Conservation (phyloP, 345 rosid genomes). For the Pistacia vera region DNA sequence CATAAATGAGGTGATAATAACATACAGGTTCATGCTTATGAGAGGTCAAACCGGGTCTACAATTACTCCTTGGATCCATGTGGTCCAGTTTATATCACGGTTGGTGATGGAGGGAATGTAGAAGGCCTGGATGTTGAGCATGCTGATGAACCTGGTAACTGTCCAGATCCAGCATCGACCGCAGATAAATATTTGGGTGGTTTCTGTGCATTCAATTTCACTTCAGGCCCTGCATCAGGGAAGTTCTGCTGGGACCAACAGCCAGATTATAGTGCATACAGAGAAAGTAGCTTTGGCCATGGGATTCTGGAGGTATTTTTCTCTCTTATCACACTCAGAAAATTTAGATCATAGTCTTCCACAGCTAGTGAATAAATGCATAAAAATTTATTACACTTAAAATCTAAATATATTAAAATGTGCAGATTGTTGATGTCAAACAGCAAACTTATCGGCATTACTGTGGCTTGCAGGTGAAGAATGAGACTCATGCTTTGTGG, state of each 20-base stretch:
- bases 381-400: too few species aligned
- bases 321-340: neutral
- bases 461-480: slow-evolving; percentile 58
- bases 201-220: slow-evolving; percentile 78
- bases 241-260: slow-evolving; percentile 90
- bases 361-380: neutral
- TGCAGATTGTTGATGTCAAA: neutral
- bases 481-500: slow-evolving; percentile 90
- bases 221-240: slow-evolving; percentile 68
- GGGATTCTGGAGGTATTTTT: slow-evolving; percentile 85
- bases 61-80: slow-evolving; percentile 81
- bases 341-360: neutral
- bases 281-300: slow-evolving; percentile 96
- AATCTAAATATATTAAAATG: too few species aligned
- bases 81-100: slow-evolving; percentile 72
- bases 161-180: slow-evolving; percentile 60
- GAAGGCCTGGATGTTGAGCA: slow-evolving; percentile 64
- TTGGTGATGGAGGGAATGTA: slow-evolving; percentile 81
- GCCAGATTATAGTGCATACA: slow-evolving; percentile 87
- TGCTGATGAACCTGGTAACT: slow-evolving; percentile 88
- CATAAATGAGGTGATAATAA: slow-evolving; percentile 9
- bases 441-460: neutral
- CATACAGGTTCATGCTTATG: slow-evolving; percentile 85
- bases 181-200: slow-evolving; percentile 55
- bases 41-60: slow-evolving; percentile 89